A percentile compares a stretch with the other conserved stretches of the same genome.
Conservation (phyloP, 148 eudicot species). For the Cornus florida region DNA sequence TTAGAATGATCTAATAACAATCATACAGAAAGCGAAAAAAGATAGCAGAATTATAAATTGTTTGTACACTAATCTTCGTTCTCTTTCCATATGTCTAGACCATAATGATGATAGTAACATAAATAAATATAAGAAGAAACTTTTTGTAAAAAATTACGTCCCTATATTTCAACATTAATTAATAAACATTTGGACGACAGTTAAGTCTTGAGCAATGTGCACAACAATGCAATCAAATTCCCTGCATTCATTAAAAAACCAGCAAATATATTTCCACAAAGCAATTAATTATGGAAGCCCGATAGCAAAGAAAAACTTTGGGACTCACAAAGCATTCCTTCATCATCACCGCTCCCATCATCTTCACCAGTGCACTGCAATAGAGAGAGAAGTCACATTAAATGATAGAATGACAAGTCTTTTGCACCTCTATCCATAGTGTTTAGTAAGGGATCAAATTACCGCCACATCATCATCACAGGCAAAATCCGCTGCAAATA, state of each 20-base stretch:
- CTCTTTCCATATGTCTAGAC: no score
- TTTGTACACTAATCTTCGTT: no score
- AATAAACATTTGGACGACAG: neutral
- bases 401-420: neutral
- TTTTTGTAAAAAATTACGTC: no score
- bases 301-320: neutral
- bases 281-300: neutral
- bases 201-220: no score
- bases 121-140: no score
- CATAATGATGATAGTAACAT: neutral
- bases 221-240: neutral
- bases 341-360: slow-evolving; percentile 61
- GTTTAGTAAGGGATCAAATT: slow-evolving; percentile 15
- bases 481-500: slow-evolving; percentile 41
- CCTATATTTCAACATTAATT: no score
- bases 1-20: no score
- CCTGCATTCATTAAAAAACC: neutral
- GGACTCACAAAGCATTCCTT: slow-evolving; percentile 82
- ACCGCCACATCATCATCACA: slow-evolving; percentile 62
- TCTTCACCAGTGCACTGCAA: slow-evolving; percentile 52
- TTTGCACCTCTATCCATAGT: neutral
- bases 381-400: slow-evolving; percentile 19
- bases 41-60: no score
- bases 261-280: neutral
- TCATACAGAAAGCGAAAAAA: no score